A percentile compares a stretch with the other conserved stretches of the same genome.
Conservation (phyloP, 2,329 filamentous ascomycete genomes). For the Phoma sp. region DNA sequence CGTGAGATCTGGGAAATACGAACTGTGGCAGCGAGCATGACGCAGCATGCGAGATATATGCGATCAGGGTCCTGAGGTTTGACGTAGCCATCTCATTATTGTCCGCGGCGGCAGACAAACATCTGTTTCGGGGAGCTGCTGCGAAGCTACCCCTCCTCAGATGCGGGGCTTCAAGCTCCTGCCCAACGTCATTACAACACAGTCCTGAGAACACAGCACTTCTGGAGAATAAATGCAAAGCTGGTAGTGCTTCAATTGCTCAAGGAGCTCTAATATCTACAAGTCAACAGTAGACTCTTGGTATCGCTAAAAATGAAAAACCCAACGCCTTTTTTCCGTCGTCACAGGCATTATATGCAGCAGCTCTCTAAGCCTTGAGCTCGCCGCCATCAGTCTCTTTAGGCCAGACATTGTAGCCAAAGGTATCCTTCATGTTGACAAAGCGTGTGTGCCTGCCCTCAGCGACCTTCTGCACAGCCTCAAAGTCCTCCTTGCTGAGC, state of each 20-base stretch:
- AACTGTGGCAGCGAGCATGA: not conserved
- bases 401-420: conserved; percentile 71
- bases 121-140: too few relatives aligned
- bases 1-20: not conserved
- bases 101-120: too few relatives aligned
- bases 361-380: conserved; percentile 27
- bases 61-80: not conserved
- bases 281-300: conserved; percentile 25
- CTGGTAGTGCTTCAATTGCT: conserved; percentile 13
- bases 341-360: not conserved
- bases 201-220: not conserved
- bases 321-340: conserved; percentile 4
- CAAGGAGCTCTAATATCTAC: conserved; percentile 13
- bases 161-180: too few relatives aligned
- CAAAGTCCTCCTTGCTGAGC: conserved; percentile 61
- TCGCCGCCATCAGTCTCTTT: conserved; percentile 45
- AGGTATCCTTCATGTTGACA: conserved; percentile 83
- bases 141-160: too few relatives aligned
- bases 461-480: conserved; percentile 67
- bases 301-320: conserved; percentile 30
- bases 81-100: too few relatives aligned
- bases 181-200: too few relatives aligned
- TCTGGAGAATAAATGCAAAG: not conserved
- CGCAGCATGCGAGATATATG: not conserved
- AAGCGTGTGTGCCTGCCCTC: conserved; percentile 72